Evolutionary conservation across 2,329 filamentous ascomycete species (phyloP).

Genomic region (Epichloe brachyelytri): DNA sequence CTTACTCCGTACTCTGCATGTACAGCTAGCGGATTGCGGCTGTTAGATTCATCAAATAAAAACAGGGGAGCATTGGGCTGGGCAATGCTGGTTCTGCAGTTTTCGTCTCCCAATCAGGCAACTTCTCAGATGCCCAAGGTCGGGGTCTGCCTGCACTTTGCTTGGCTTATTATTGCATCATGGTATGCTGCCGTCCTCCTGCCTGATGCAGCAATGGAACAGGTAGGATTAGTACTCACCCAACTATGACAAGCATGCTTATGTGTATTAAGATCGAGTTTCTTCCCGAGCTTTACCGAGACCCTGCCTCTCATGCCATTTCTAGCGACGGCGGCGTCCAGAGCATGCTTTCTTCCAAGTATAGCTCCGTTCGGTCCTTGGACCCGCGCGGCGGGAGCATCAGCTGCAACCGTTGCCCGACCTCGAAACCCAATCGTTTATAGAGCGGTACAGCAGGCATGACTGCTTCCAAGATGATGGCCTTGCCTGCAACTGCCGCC

Average conservation of each 20-base stretch:
- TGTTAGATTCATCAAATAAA: too few species aligned
- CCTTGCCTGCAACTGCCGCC: constrained; percentile 19
- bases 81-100: background rate
- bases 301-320: background rate
- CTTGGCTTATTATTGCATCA: too few species aligned
- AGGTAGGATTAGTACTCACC: too few species aligned
- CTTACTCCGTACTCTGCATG: too few species aligned
- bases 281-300: too few species aligned
- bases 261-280: too few species aligned
- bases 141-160: too few species aligned
- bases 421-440: constrained; percentile 23
- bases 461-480: constrained; percentile 27
- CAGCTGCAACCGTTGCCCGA: constrained; percentile 21
- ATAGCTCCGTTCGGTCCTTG: constrained; percentile 17
- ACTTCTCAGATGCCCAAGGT: background rate
- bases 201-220: too few species aligned
- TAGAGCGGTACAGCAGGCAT: constrained; percentile 26
- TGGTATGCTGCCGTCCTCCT: too few species aligned
- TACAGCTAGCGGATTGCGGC: too few species aligned
- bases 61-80: too few species aligned
- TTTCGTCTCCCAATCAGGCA: background rate
- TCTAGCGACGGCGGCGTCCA: constrained; percentile 11
- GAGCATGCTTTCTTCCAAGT: constrained; percentile 23
- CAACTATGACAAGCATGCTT: background rate
- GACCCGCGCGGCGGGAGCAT: constrained; percentile 18